phyloP scores from a whole-genome alignment of 2,329 filamentous ascomycete species.

The Ciborinia camelliae region DNA sequence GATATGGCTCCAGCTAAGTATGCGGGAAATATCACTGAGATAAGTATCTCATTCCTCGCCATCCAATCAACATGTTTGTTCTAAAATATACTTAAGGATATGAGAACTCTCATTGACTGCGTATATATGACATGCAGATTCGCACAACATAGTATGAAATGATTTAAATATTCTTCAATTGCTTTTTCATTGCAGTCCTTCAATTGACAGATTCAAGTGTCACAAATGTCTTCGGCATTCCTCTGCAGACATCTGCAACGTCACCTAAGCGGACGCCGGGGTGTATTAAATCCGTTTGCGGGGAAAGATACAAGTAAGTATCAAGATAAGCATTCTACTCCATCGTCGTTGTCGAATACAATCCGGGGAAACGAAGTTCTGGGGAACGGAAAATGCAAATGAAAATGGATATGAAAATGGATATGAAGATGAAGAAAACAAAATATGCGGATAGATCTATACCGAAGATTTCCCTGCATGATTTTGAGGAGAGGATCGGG shows the following conservation, averaged over 20 bases:
- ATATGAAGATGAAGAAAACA: slow-evolving; percentile 19
- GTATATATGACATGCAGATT: not conserved
- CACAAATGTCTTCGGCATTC: not conserved
- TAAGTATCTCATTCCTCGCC: not conserved
- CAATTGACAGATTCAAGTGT: not conserved
- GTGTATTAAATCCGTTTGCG: not conserved
- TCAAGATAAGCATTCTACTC: not conserved
- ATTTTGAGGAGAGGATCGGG: slow-evolving; percentile 52
- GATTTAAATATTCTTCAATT: not conserved
- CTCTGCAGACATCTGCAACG: not conserved
- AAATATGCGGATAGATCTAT: slow-evolving; percentile 31
- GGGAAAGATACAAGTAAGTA: not conserved
- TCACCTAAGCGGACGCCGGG: not conserved
- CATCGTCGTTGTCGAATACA: not conserved
- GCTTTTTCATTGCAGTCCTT: not conserved
- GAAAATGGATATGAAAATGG: not conserved
- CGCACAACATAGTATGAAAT: not conserved
- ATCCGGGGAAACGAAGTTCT: not conserved
- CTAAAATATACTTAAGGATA: not conserved
- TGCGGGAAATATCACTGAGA: not conserved
- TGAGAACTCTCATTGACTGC: no score
- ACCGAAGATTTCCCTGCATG: slow-evolving; percentile 49
- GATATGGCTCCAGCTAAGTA: not conserved
- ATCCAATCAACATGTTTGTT: not conserved
- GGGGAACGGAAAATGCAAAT: not conserved